Conservation (phyloP, 169 alveolate species). For the Eimeria acervulina region DNA sequence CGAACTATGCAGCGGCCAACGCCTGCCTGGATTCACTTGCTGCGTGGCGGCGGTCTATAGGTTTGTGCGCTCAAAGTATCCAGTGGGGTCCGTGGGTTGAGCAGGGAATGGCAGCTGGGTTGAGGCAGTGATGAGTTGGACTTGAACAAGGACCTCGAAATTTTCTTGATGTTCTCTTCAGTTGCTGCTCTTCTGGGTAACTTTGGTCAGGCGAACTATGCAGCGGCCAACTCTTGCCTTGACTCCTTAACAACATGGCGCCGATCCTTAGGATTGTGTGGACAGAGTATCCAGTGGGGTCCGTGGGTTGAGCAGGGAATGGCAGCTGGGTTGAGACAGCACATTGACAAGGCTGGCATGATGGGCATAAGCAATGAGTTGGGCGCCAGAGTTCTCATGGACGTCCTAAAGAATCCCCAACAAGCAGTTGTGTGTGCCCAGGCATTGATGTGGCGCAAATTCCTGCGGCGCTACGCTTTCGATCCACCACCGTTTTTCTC, state of each 20-base stretch:
- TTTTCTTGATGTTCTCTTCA: constrained; percentile 87
- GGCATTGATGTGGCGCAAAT: constrained; percentile 86
- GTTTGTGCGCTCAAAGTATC: constrained; percentile 86
- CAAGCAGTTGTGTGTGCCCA: constrained; percentile 87
- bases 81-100: constrained; percentile 92
- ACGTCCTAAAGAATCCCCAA: constrained; percentile 61
- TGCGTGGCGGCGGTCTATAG: constrained; percentile 84
- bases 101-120: constrained; percentile 86
- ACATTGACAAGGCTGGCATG: constrained; percentile 88
- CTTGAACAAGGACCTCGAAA: constrained; percentile 81
- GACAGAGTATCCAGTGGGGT: constrained; percentile 90
- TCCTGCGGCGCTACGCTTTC: constrained; percentile 83
- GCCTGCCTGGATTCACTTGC: constrained; percentile 87
- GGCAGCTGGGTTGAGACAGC: constrained; percentile 86
- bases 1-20: constrained; percentile 90
- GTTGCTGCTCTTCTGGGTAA: constrained; percentile 88
- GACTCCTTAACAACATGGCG: constrained; percentile 87
- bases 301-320: constrained; percentile 89
- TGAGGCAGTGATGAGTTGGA: constrained; percentile 82
- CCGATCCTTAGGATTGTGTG: constrained; percentile 84
- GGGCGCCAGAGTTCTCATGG: constrained; percentile 86
- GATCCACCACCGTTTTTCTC: constrained; percentile 82
- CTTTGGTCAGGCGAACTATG: constrained; percentile 89
- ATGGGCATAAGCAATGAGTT: constrained; percentile 87
- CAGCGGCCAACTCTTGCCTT: constrained; percentile 89